phyloP scores from a whole-genome alignment of 2,329 filamentous ascomycete species.

The Fusarium dlaminii region DNA sequence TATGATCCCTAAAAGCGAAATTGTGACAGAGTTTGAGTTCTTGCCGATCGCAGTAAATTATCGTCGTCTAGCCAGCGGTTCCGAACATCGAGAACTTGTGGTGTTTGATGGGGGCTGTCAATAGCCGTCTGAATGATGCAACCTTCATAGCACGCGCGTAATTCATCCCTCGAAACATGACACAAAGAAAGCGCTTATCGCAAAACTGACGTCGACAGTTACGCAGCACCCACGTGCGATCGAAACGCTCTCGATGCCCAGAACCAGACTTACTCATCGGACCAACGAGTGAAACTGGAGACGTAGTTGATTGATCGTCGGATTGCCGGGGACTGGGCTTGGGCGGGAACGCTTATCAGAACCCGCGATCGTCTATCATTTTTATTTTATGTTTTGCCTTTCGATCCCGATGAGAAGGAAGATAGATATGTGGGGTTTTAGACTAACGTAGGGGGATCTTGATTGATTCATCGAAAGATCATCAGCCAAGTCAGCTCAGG shows the following conservation, averaged over 20 bases:
- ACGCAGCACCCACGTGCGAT: constrained; percentile 30
- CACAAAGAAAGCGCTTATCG: not conserved
- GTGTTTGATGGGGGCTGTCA: not conserved
- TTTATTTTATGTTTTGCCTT: not conserved
- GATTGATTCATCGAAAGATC: constrained; percentile 2
- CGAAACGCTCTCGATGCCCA: constrained; percentile 5
- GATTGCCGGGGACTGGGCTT: not conserved
- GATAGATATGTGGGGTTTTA: constrained; percentile 21
- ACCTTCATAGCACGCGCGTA: not conserved
- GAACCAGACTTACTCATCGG: constrained; percentile 9
- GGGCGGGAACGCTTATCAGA: constrained; percentile 22
- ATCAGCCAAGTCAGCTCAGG: constrained; percentile 8
- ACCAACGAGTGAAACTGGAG: constrained; percentile 13
- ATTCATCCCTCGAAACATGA: not conserved
- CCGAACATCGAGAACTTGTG: not conserved
- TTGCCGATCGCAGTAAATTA: constrained; percentile 8
- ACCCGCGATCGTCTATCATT: constrained; percentile 16
- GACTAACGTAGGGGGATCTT: not conserved
- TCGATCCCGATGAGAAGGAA: constrained; percentile 24
- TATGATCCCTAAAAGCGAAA: not conserved
- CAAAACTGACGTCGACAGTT: constrained; percentile 32
- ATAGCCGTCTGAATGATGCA: constrained; percentile 22
- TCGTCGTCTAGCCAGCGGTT: constrained; percentile 5
- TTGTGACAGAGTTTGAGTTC: not conserved
- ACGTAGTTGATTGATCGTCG: constrained; percentile 12